Evolutionary conservation across 164 flowering plant species (phyloP), one percentile per base, ranked within the genome.

Genomic region (Chimonanthus salicifolius): DNA sequence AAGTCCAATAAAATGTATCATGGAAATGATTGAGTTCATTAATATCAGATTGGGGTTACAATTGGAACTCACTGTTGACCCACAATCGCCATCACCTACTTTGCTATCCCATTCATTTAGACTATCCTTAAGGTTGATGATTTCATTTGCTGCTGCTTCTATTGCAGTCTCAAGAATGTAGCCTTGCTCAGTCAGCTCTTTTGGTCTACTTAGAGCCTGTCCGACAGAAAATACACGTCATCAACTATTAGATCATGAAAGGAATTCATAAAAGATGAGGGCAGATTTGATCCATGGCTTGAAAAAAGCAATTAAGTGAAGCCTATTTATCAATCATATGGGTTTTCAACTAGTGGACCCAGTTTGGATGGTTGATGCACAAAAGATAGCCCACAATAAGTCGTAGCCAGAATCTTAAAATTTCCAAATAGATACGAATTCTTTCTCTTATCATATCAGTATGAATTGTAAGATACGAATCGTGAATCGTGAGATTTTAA

Each of bases 21-120:
- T 47, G 47, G n/a, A 48, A 11, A 48, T 33, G 43, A 18, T 6
- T 33, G 7, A 2, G 4, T 18, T 10, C n/a, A 47, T 69, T 5
- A 50, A 73, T 6, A 18, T 9, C 45, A 4, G 47, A 46, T 71
- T n/a, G 16, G 45, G 48, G 11, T 50, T 43, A 49, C 43, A 20
- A 64, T 8, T 16, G 33, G 48, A 58, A 85, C 97, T 86, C 78
- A 94, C 99, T 5, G 97, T 91, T 65, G 98, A 86, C 8, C 99
- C 99, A 86, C 99, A 95, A 76, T 95, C 99, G 70, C 97, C 98
- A 81, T 94, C 99, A 77, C 97, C 99, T 47, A 86, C 96, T 91
- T 86, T 87, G 72, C 89, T 73, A 75, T 95, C 99, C 97, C 93
- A 95, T 65, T 88, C 96, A 86, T 95, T 90, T 73, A 94, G 81